Conservation (phyloP, 106 monocot species). For the Dioscorea dumetorum region DNA sequence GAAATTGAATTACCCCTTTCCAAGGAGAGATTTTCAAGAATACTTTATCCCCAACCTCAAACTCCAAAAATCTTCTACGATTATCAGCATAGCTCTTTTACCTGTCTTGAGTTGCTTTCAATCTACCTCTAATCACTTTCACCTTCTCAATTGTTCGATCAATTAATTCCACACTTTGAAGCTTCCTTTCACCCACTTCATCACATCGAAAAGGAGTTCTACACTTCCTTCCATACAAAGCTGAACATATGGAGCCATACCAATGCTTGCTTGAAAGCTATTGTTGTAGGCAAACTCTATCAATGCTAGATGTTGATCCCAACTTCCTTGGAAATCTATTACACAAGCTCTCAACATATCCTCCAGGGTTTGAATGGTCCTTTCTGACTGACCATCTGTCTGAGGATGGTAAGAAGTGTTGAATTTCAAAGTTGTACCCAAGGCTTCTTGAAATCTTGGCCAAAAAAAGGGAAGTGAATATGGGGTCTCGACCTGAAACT, state of each 20-base stretch:
- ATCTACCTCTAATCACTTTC: neutral
- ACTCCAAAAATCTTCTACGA: neutral
- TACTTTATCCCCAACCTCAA: slow-evolving; percentile 1
- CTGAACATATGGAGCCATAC: slow-evolving; percentile 11
- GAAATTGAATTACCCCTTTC: neutral
- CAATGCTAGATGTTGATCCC: neutral
- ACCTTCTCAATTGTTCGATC: neutral
- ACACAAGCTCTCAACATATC: neutral
- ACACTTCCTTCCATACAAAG: slow-evolving; percentile 1
- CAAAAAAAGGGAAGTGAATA: neutral
- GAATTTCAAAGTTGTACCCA: neutral
- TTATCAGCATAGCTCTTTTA: neutral
- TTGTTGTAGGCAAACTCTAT: slow-evolving; percentile 9
- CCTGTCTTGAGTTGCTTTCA: neutral
- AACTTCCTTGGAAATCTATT: neutral
- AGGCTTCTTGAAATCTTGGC: neutral
- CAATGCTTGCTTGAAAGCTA: slow-evolving; percentile 2
- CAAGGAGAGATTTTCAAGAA: neutral
- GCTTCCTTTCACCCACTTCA: neutral
- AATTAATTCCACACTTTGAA: neutral
- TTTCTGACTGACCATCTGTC: neutral
- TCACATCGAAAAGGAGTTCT: neutral
- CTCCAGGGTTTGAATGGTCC: neutral
- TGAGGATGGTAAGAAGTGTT: neutral
- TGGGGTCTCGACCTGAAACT: neutral